These are phyloP conservation scores for Phytophthora colocasiae DNA, from an alignment of 352 stramenopile species.

Conservation along the genomic window DNA sequence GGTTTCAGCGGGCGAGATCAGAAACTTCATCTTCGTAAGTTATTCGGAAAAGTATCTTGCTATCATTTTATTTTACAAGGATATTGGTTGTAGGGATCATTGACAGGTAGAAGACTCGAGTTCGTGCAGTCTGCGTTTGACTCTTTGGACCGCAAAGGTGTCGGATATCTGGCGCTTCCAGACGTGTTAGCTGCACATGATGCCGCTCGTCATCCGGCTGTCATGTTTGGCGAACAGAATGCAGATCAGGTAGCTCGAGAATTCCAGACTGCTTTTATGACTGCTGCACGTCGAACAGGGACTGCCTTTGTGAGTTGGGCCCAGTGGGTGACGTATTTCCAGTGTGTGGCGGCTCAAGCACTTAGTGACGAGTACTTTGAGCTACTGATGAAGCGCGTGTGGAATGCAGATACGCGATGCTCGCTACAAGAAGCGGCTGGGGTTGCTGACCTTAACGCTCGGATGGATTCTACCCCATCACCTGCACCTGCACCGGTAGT, in stretches of 20 bases:
- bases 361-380: conserved; percentile 85
- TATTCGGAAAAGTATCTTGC: neutral
- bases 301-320: conserved; percentile 69
- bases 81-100: conserved; percentile 37
- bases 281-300: conserved; percentile 35
- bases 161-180: conserved; percentile 63
- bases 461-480: conserved; percentile 13
- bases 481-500: conserved; percentile 13
- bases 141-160: conserved; percentile 59
- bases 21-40: conserved; percentile 70
- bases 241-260: conserved; percentile 61
- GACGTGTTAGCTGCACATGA: conserved; percentile 65
- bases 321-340: conserved; percentile 82
- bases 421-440: conserved; percentile 45
- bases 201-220: conserved; percentile 58
- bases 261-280: conserved; percentile 62
- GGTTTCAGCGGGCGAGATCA: conserved; percentile 56
- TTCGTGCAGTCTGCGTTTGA: conserved; percentile 79
- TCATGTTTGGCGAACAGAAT: conserved; percentile 78
- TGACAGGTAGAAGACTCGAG: conserved; percentile 59
- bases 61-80: neutral
- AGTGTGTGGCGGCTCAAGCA: conserved; percentile 70
- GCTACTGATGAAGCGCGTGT: conserved; percentile 74
- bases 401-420: conserved; percentile 53
- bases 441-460: conserved; percentile 7